Conservation (phyloP, 1,284 basidiomycete species). For the Ganoderma lucidum region DNA sequence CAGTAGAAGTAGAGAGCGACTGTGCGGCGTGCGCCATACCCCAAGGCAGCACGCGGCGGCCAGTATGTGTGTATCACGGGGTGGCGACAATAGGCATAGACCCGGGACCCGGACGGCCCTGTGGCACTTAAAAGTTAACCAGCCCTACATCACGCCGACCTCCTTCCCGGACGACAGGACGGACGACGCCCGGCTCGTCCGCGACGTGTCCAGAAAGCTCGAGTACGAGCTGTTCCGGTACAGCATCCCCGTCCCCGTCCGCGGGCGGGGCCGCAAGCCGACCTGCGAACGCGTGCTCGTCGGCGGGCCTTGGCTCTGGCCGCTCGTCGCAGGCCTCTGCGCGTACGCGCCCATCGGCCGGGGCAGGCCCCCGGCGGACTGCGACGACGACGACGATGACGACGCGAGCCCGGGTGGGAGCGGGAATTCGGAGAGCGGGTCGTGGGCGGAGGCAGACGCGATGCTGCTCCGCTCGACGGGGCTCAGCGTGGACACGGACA, state of each 20-base stretch:
- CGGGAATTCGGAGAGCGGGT: slow-evolving; percentile 25
- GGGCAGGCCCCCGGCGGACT: slow-evolving; percentile 5
- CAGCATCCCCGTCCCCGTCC: slow-evolving; percentile 43
- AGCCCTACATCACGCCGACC: slow-evolving; percentile 24
- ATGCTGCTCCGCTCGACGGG: slow-evolving; percentile 12
- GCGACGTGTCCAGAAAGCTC: slow-evolving; percentile 35
- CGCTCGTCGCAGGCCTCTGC: slow-evolving; percentile 9
- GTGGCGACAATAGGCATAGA: not conserved
- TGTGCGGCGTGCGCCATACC: not conserved
- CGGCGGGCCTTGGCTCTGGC: not conserved
- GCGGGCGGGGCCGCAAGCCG: slow-evolving; percentile 28
- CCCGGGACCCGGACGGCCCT: too few relatives aligned
- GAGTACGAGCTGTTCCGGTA: slow-evolving; percentile 40
- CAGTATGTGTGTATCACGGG: too few relatives aligned
- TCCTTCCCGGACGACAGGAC: slow-evolving; percentile 30
- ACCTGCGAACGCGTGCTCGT: slow-evolving; percentile 32
- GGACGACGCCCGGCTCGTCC: slow-evolving; percentile 28
- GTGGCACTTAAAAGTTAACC: too few relatives aligned
- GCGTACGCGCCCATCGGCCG: slow-evolving; percentile 10
- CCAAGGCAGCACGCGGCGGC: not conserved
- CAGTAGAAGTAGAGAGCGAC: not conserved
- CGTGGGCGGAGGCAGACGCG: slow-evolving; percentile 6
- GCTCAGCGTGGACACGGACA: slow-evolving; percentile 15
- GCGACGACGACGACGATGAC: slow-evolving; percentile 5
- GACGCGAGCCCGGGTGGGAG: slow-evolving; percentile 19